These are phyloP conservation scores for Choricystis sp. DNA, from an alignment of 139 green algal species.

Conservation along the genomic window DNA sequence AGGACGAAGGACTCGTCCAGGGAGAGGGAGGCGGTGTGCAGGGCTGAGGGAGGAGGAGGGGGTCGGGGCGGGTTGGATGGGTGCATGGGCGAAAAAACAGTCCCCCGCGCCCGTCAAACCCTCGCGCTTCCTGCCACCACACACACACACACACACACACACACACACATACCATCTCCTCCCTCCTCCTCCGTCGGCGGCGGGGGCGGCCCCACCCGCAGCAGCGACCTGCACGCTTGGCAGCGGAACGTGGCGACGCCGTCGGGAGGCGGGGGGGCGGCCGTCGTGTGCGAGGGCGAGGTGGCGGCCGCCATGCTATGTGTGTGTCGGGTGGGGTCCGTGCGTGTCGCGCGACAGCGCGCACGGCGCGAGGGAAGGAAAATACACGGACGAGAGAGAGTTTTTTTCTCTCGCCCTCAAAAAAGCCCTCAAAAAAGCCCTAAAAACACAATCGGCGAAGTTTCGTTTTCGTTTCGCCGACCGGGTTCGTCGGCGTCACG, in stretches of 20 bases:
- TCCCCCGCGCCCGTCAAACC: not conserved
- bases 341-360: no score
- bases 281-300: constrained; percentile 4
- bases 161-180: not conserved
- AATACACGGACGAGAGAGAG: not conserved
- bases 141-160: not conserved
- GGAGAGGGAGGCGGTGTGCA: not conserved
- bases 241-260: not conserved
- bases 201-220: not conserved
- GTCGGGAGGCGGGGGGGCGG: not conserved
- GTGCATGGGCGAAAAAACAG: not conserved
- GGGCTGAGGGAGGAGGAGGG: no score
- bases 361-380: no score
- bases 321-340: not conserved
- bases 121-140: constrained; percentile 11
- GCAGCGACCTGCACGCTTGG: not conserved
- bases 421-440: not conserved
- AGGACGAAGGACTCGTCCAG: not conserved
- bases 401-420: not conserved
- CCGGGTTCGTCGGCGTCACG: no score
- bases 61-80: not conserved
- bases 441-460: no score
- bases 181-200: not conserved
- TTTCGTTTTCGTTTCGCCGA: no score
- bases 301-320: not conserved